Conservation (phyloP, 2,329 filamentous ascomycete genomes). For the Ceratocystis papillata region DNA sequence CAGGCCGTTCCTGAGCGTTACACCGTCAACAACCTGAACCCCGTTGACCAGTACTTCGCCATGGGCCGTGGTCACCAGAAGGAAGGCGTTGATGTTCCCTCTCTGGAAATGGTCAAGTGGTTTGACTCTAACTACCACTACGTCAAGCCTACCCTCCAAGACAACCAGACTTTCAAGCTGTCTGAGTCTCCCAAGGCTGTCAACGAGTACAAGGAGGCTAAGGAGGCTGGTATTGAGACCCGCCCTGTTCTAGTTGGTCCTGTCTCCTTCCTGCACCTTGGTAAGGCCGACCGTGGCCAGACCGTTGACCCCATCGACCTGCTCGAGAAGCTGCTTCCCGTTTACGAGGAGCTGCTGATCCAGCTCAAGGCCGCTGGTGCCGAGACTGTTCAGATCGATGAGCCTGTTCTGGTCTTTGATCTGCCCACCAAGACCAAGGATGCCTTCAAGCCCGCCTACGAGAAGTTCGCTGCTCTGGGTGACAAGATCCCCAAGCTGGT, state of each 20-base stretch:
- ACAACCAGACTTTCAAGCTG: conserved; percentile 94
- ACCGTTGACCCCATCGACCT: conserved; percentile 86
- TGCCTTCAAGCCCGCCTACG: conserved; percentile 95
- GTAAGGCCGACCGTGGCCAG: conserved; percentile 95
- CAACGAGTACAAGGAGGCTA: conserved; percentile 88
- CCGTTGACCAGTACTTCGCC: conserved; percentile 95
- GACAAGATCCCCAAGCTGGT: conserved; percentile 76
- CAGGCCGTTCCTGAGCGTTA: conserved; percentile 89
- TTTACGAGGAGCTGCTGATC: conserved; percentile 85
- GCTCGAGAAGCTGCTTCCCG: conserved; percentile 81
- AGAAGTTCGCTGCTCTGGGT: conserved; percentile 69
- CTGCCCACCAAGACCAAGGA: conserved; percentile 81
- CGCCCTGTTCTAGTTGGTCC: conserved; percentile 91
- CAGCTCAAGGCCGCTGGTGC: conserved; percentile 94
- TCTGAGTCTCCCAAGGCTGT: conserved; percentile 83
- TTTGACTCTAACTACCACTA: conserved; percentile 99
- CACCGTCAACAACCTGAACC: conserved; percentile 74
- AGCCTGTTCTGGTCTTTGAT: conserved; percentile 94
- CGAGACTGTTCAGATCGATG: conserved; percentile 94
- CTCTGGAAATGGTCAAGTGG: conserved; percentile 99
- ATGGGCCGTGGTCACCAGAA: conserved; percentile 99
- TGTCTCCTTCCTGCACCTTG: conserved; percentile 93
- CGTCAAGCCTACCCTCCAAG: conserved; percentile 96
- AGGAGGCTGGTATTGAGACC: conserved; percentile 87
- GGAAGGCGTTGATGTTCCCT: conserved; percentile 82